These are phyloP conservation scores for Eimeria nieschulzi DNA, from an alignment of 169 alveolate genomes.

Conservation along the genomic window DNA sequence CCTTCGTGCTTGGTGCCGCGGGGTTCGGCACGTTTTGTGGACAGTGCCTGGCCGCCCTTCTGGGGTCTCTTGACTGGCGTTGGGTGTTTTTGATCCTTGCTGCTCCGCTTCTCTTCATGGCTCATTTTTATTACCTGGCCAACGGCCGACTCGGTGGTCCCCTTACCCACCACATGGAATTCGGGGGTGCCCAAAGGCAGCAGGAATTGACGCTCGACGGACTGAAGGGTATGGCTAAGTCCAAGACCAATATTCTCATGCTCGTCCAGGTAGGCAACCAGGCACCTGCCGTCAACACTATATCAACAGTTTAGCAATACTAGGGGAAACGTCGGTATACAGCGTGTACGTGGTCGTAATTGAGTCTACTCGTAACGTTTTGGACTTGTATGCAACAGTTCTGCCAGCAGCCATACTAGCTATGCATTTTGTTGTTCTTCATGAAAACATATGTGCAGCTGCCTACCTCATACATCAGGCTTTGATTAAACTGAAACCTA, in stretches of 20 bases:
- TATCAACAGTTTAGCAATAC: too few species aligned
- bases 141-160: conserved; percentile 5
- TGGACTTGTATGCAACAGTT: too few species aligned
- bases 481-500: too few species aligned
- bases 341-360: too few species aligned
- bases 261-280: conserved; percentile 43
- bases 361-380: too few species aligned
- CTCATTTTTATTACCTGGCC: conserved; percentile 52
- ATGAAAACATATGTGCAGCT: too few species aligned
- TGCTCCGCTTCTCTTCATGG: conserved; percentile 61
- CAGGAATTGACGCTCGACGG: not conserved
- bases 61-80: conserved; percentile 75
- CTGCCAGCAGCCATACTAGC: too few species aligned
- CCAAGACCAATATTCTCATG: conserved; percentile 66
- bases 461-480: too few species aligned
- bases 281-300: not conserved
- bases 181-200: not conserved
- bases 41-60: conserved; percentile 65
- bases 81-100: conserved; percentile 69
- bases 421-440: too few species aligned
- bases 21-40: conserved; percentile 73
- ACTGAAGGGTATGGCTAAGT: conserved; percentile 40
- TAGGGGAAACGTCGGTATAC: too few species aligned
- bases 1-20: conserved; percentile 65
- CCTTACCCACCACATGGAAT: not conserved